Base-by-base conservation (phyloP, 2,329 filamentous ascomycete species). In the Aspergillus viridinutans region DNA sequence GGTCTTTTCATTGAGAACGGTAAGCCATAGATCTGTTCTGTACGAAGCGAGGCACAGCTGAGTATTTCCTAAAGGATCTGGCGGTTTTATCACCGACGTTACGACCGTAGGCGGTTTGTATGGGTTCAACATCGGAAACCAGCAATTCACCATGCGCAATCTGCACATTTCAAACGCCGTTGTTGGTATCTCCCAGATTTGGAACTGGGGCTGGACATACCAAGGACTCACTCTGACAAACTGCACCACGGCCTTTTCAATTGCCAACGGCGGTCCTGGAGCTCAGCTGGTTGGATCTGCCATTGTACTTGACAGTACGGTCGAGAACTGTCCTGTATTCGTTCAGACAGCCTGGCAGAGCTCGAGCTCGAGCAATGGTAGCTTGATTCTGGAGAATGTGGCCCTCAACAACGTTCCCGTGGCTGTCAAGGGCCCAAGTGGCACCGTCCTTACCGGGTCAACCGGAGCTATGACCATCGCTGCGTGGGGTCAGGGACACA, bases 91-190 rank as follows among this genome's bases (percentile, higher is more conserved):
- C 69, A 79, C 76, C 43, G 85, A 87, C 61, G 69, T 86, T 5
- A 74, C 74, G 49, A 87, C 88, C 73, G 81, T 80, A 47, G 85
- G 85, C 52, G 86, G 87, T 28, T 74, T 77, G 8, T 79, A 84
- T 55, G 85, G 85, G 49, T 81, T 79, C 50, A 82, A 83, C 64
- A 73, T 85, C 57, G 86, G 86, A 26, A 86, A 81, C 58, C 86
- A 90, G 73, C 87, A 89, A 61, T 84, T 83, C 61, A 87, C 84
- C 0, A 83, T 81, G 57, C 78, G 80, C 9, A 83, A 84, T 60
- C 62, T 87, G 29, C 78, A 72, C 0, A 83, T 86, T 66, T 76
- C 79, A 43, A 74, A 78, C 47, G 76, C 76, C 20, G 72, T 75
- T 1, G 85, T 81, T 0, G 82, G 80, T 2, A 83, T 87, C 49